A percentile compares a stretch with the other conserved stretches of the same genome.
Conservation (phyloP, 257 asterid species). For the Nicotiana tabacum region DNA sequence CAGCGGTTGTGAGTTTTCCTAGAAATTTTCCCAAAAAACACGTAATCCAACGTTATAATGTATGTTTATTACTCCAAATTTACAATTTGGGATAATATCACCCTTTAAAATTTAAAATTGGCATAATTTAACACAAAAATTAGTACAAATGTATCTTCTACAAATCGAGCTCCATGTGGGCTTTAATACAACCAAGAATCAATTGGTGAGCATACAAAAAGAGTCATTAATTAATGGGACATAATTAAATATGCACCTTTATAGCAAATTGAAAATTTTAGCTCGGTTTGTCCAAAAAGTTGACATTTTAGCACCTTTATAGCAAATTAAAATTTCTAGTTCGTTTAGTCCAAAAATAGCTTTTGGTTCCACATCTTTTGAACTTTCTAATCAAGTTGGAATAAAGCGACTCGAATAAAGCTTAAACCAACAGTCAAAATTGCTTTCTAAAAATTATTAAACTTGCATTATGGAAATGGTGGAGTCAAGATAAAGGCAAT, state of each 20-base stretch:
- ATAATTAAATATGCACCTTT: neutral
- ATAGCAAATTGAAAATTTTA: neutral
- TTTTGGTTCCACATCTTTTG: neutral
- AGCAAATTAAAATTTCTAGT: conserved; percentile 2
- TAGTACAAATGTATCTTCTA: too few species aligned
- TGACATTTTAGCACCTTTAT: too few species aligned
- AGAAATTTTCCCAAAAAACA: too few species aligned
- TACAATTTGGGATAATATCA: too few species aligned
- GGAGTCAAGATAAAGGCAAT: neutral
- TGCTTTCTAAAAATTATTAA: neutral
- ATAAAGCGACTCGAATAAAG: neutral
- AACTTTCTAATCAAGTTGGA: conserved; percentile 9
- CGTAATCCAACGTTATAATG: too few species aligned
- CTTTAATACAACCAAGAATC: neutral
- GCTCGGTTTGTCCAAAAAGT: neutral
- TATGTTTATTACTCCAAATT: too few species aligned
- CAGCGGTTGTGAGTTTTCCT: too few species aligned
- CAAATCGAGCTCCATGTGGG: neutral
- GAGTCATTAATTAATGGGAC: neutral
- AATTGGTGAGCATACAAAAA: neutral
- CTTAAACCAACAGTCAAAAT: neutral
- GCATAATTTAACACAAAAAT: too few species aligned
- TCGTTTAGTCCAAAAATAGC: neutral
- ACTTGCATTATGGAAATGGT: conserved; percentile 9
- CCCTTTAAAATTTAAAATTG: too few species aligned